Conservation (phyloP, 2,329 filamentous ascomycete genomes). For the Fusarium sterilihyphosum region DNA sequence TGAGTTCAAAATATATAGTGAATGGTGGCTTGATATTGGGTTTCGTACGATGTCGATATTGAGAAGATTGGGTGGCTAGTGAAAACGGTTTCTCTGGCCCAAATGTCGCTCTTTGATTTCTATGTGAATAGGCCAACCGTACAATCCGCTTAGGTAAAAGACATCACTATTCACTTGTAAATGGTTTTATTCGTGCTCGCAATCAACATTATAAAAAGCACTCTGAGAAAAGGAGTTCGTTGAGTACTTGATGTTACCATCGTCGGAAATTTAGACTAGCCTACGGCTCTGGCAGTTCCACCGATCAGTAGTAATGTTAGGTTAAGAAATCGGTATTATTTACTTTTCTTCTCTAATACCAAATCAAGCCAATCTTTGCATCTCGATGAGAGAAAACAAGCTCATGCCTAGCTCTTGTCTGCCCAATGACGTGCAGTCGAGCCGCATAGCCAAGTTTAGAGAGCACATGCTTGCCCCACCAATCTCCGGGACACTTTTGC, state of each 20-base stretch:
- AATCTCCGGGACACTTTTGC: rapidly evolving
- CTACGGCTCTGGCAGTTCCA: background rate
- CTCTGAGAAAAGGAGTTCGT: background rate
- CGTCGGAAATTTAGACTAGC: background rate
- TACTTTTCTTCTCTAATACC: background rate
- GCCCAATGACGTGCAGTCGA: background rate
- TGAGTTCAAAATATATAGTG: too few species aligned
- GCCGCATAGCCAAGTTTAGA: background rate
- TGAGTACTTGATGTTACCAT: background rate
- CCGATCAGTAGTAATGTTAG: background rate
- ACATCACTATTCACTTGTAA: background rate
- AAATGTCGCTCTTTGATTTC: background rate
- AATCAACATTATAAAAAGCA: background rate
- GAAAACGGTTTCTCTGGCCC: too few species aligned
- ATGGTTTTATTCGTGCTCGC: background rate
- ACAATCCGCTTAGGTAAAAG: too few species aligned
- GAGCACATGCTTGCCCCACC: background rate
- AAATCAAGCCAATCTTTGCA: background rate
- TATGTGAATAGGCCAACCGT: background rate
- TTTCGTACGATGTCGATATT: background rate
- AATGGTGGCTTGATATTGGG: too few species aligned
- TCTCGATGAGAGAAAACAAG: background rate
- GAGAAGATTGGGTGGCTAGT: background rate
- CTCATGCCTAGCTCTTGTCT: background rate
- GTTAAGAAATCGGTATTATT: background rate